phyloP scores from a whole-genome alignment of 495 filamentous ascomycete genomes.

The Thermothielavioides terrestris region DNA sequence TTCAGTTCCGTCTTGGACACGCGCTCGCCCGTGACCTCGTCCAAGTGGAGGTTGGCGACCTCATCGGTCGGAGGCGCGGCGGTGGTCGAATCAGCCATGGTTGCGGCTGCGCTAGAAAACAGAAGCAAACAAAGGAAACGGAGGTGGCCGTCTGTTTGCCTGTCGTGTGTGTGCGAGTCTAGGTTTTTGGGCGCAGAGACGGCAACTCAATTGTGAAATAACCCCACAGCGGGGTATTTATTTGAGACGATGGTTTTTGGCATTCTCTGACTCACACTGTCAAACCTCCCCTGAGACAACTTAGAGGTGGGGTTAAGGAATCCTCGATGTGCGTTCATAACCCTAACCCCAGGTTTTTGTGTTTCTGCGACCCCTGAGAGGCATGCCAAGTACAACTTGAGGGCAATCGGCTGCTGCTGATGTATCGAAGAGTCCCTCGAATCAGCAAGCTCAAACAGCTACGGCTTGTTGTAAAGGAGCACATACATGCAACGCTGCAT shows the following conservation, averaged over 20 bases:
- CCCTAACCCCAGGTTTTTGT: neutral
- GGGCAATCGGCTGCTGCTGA: no score
- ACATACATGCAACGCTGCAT: no score
- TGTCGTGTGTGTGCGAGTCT: neutral
- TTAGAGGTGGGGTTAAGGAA: no score
- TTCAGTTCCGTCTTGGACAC: slow-evolving; percentile 86
- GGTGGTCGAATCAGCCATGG: slow-evolving; percentile 45
- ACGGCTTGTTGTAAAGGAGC: no score
- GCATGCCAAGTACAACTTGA: no score
- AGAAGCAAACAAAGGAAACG: neutral
- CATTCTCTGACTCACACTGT: neutral
- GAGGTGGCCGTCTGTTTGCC: neutral
- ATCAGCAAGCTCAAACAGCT: no score
- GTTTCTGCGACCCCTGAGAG: no score
- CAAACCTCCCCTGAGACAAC: no score
- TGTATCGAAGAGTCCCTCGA: neutral
- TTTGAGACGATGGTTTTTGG: neutral
- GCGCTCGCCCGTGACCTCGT: slow-evolving; percentile 78
- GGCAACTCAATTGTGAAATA: slow-evolving; percentile 1
- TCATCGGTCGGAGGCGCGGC: slow-evolving; percentile 43
- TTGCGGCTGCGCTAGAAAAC: neutral
- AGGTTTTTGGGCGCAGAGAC: slow-evolving; percentile 5
- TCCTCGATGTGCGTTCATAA: no score
- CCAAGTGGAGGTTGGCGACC: slow-evolving; percentile 66
- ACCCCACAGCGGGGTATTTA: slow-evolving; percentile 15